These are phyloP conservation scores for Erodium moschatum DNA, from an alignment of 441 rosid species.

Conservation along the genomic window DNA sequence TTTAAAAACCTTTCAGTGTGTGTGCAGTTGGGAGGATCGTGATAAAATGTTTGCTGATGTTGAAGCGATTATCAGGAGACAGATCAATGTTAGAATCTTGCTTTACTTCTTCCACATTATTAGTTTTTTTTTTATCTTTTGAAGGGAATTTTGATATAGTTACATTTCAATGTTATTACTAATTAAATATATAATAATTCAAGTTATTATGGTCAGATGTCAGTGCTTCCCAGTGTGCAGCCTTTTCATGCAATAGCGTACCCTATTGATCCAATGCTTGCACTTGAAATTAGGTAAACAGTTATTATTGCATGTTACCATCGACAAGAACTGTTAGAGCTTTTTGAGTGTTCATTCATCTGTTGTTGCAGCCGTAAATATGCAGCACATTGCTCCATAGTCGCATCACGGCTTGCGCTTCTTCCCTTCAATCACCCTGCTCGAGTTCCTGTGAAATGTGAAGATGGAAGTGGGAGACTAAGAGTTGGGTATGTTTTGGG, in stretches of 20 bases:
- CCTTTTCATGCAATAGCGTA: slow-evolving; percentile 99
- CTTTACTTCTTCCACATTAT: neutral
- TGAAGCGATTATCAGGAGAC: slow-evolving; percentile 80
- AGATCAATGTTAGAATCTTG: slow-evolving; percentile 53
- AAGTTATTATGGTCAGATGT: slow-evolving; percentile 43
- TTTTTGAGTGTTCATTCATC: neutral
- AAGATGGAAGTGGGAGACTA: slow-evolving; percentile 61
- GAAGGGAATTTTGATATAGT: neutral
- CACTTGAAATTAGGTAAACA: slow-evolving; percentile 84
- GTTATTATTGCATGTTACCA: neutral
- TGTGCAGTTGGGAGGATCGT: slow-evolving; percentile 96
- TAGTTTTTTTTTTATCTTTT: neutral
- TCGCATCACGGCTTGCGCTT: slow-evolving; percentile 85
- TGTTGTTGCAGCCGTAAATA: slow-evolving; percentile 66
- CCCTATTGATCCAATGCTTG: slow-evolving; percentile 89
- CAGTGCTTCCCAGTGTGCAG: slow-evolving; percentile 91
- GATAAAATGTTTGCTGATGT: slow-evolving; percentile 78
- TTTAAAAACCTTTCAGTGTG: slow-evolving; percentile 40
- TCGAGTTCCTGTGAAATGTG: slow-evolving; percentile 50
- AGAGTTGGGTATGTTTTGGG: slow-evolving; percentile 55
- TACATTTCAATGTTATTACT: neutral
- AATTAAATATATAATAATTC: slow-evolving; percentile 4
- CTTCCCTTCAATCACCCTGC: slow-evolving; percentile 68
- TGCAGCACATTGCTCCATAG: slow-evolving; percentile 82
- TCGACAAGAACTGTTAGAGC: neutral